A percentile compares a stretch with the other conserved stretches of the same genome.
Evolutionary conservation across 352 stramenopile genomes (phyloP).

Genomic region (Globisporangium nunn): DNA sequence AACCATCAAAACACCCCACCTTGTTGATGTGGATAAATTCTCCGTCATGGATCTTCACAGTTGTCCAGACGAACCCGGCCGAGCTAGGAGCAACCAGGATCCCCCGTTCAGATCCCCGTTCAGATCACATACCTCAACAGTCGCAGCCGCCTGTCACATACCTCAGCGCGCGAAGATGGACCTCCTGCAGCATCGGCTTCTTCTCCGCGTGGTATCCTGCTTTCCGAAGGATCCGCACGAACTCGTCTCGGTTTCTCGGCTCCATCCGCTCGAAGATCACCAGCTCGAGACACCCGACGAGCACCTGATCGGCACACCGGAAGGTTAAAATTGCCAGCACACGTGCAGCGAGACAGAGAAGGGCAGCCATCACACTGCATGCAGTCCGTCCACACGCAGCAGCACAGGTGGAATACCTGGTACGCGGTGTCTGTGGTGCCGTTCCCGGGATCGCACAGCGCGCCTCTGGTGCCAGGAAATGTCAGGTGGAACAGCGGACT

Average conservation of each 20-base stretch:
- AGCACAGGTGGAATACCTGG: conserved; percentile 23
- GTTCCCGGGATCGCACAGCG: conserved; percentile 58
- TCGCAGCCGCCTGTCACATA: conserved; percentile 3
- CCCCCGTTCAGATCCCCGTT: neutral
- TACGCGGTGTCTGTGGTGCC: conserved; percentile 77
- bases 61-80: conserved; percentile 67
- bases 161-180: conserved; percentile 59
- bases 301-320: conserved; percentile 22
- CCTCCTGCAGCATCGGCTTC: conserved; percentile 73
- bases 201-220: conserved; percentile 52
- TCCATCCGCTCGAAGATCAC: conserved; percentile 83
- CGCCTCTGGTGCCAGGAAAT: conserved; percentile 59
- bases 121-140: neutral
- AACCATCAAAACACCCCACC: conserved; percentile 11
- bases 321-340: neutral
- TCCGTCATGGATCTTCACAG: conserved; percentile 62
- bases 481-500: conserved; percentile 74
- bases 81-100: conserved; percentile 17
- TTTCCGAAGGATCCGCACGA: conserved; percentile 50
- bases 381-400: neutral
- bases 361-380: neutral
- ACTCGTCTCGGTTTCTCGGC: conserved; percentile 45
- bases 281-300: conserved; percentile 69
- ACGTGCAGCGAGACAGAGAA: neutral
- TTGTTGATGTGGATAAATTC: conserved; percentile 86